A percentile compares a stretch with the other conserved stretches of the same genome.
phyloP scores from a whole-genome alignment of 2,329 filamentous ascomycete species.

The Botrytis cinerea region DNA sequence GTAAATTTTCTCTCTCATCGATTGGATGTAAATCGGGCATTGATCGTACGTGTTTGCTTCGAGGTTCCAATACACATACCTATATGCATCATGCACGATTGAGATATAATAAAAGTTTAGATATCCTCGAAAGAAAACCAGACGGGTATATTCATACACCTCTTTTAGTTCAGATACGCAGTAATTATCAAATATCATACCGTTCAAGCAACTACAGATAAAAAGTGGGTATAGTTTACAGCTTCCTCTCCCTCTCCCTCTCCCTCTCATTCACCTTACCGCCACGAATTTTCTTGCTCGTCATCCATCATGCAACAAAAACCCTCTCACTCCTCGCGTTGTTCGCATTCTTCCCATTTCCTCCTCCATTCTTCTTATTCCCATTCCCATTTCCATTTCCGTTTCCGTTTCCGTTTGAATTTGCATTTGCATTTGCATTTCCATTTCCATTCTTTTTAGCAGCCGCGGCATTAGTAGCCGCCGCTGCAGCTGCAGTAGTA shows the following conservation, averaged over 20 bases:
- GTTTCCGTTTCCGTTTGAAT: not conserved
- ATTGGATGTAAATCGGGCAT: not conserved
- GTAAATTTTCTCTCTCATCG: rapidly evolving
- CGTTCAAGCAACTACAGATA: not conserved
- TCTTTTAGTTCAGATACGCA: not conserved
- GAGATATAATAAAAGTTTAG: not conserved
- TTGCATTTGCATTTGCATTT: not conserved
- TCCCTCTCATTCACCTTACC: not conserved
- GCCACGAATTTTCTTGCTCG: not conserved
- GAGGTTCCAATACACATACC: not conserved
- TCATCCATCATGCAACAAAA: not conserved
- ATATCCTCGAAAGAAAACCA: not conserved
- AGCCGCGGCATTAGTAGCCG: not conserved
- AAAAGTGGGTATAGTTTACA: not conserved
- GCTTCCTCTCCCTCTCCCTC: not conserved
- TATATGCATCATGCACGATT: not conserved
- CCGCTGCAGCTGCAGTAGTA: not conserved
- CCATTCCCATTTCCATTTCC: not conserved
- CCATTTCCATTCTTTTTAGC: constrained; percentile 3
- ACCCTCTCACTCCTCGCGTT: not conserved
- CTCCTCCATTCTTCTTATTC: not conserved
- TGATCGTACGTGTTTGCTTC: not conserved
- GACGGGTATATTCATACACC: not conserved
- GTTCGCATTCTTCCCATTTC: not conserved
- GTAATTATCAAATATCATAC: not conserved